A percentile compares a stretch with the other conserved stretches of the same genome.
Evolutionary conservation across 306 rosid species (phyloP).

Genomic region (Arachis stenosperma): DNA sequence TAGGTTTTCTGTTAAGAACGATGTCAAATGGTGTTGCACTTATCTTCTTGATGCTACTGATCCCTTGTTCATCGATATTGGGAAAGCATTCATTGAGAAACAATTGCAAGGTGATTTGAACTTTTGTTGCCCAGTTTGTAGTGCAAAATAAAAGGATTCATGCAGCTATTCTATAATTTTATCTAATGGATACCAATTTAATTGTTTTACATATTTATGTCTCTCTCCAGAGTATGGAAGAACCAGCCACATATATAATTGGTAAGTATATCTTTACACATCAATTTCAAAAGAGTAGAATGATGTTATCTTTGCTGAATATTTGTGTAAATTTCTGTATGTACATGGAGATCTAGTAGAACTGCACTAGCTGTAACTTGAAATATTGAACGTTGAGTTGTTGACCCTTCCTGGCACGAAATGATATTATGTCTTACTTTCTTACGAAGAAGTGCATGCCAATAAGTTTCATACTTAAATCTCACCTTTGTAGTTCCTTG

Average conservation of each 20-base stretch:
- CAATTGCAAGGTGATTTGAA: constrained; percentile 71
- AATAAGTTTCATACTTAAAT: constrained; percentile 26
- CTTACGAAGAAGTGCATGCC: constrained; percentile 10
- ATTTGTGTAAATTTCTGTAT: neutral
- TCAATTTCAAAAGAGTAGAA: constrained; percentile 2
- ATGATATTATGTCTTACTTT: constrained; percentile 2
- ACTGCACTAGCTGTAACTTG: constrained; percentile 2
- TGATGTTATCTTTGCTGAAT: constrained; percentile 18
- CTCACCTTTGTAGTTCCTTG: constrained; percentile 6
- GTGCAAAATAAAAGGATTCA: constrained; percentile 20
- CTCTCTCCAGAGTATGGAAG: constrained; percentile 75
- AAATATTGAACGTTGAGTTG: neutral
- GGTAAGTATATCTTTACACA: constrained; percentile 54
- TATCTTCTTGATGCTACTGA: constrained; percentile 96
- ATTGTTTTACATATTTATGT: constrained; percentile 42
- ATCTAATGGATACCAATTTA: constrained; percentile 33
- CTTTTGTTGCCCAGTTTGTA: constrained; percentile 12
- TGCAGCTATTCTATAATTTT: constrained; percentile 24
- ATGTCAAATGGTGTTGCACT: constrained; percentile 86
- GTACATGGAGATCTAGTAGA: constrained; percentile 20
- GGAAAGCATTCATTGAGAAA: constrained; percentile 77
- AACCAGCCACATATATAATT: constrained; percentile 85
- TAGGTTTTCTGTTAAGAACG: constrained; percentile 85
- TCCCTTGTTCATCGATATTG: constrained; percentile 82
- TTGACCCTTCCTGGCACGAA: constrained; percentile 7